These are phyloP conservation scores for Starmerella etchellsii DNA, from an alignment of 805 yeast species.

Conservation along the genomic window DNA sequence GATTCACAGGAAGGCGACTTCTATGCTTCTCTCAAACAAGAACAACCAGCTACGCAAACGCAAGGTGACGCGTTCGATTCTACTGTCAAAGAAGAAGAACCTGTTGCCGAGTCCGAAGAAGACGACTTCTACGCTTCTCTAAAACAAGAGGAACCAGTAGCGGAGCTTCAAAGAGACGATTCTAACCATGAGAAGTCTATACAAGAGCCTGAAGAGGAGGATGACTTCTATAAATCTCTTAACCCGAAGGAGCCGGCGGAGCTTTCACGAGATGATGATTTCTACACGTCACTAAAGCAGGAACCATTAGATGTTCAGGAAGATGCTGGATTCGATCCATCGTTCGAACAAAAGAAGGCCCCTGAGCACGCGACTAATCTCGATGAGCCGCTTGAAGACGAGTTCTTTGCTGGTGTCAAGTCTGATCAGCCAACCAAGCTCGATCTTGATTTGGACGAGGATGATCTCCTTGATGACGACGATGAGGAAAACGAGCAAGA, in stretches of 20 bases:
- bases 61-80: neutral
- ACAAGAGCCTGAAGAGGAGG: neutral
- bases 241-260: neutral
- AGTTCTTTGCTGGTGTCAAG: neutral
- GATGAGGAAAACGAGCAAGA: constrained; percentile 4
- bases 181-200: neutral
- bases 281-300: too few relatives aligned
- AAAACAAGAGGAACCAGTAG: neutral
- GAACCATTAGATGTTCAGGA: too few relatives aligned
- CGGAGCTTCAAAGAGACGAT: neutral
- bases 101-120: neutral
- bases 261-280: too few relatives aligned
- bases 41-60: neutral
- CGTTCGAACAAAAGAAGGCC: too few relatives aligned
- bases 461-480: constrained; percentile 20
- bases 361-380: too few relatives aligned
- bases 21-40: neutral
- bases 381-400: neutral
- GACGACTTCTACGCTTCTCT: constrained; percentile 1
- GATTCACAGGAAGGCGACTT: neutral
- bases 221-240: neutral
- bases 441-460: constrained; percentile 13
- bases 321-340: too few relatives aligned
- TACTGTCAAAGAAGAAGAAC: neutral
- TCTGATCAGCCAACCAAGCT: neutral